Evolutionary conservation across 768 basidiomycete species (phyloP).

Genomic region (Suillus luteus): DNA sequence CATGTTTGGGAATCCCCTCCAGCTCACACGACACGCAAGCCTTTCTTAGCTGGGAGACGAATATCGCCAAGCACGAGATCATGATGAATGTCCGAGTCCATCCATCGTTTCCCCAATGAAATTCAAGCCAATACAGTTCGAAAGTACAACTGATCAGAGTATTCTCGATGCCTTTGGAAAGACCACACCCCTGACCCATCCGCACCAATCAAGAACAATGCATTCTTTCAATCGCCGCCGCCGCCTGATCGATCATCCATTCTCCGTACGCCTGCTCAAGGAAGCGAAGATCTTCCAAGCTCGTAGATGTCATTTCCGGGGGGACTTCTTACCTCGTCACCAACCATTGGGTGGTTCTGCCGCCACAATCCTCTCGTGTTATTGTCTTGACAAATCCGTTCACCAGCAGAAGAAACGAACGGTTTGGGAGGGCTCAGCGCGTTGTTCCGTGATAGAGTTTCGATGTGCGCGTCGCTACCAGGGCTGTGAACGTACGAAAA

Average conservation of each 20-base stretch:
- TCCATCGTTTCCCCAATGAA: conserved; percentile 44
- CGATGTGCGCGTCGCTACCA: neutral
- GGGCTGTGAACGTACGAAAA: neutral
- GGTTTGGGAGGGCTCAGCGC: neutral
- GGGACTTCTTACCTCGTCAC: conserved; percentile 4
- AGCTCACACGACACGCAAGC: conserved; percentile 18
- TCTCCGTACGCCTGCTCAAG: conserved; percentile 38
- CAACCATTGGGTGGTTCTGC: conserved; percentile 3
- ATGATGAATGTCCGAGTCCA: conserved; percentile 15
- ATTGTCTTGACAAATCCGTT: neutral
- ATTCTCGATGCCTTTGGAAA: neutral
- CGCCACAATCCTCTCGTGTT: neutral
- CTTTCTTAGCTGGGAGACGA: conserved; percentile 27
- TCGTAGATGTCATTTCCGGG: conserved; percentile 37
- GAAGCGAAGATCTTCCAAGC: conserved; percentile 45
- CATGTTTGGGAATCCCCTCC: neutral
- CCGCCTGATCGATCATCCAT: neutral
- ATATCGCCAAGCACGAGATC: conserved; percentile 40
- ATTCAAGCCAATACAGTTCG: conserved; percentile 43
- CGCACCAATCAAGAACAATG: conserved; percentile 41
- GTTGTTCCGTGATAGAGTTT: neutral
- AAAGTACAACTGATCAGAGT: conserved; percentile 13
- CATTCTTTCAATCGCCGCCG: conserved; percentile 33
- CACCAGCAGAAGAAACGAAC: neutral
- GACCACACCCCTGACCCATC: conserved; percentile 31